A percentile compares a stretch with the other conserved stretches of the same genome.
phyloP scores from a whole-genome alignment of 192 early-diverging fungal genomes.

The Helicostylum pulchrum region DNA sequence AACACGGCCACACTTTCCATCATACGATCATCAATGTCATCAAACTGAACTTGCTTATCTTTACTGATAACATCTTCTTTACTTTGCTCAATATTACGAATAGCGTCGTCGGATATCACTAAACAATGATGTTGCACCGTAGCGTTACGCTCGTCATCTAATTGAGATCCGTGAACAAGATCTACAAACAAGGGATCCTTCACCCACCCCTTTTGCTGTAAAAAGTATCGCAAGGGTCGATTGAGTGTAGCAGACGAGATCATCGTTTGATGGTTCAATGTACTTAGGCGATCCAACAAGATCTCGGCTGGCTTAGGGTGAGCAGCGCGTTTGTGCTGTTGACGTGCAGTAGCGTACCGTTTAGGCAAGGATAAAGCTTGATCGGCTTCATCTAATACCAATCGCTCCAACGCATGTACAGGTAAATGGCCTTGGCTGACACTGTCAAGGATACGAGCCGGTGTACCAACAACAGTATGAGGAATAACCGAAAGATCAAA shows the following conservation, averaged over 20 bases:
- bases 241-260: slow-evolving; percentile 73
- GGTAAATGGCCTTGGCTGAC: slow-evolving; percentile 33
- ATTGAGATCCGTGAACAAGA: slow-evolving; percentile 35
- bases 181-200: slow-evolving; percentile 60
- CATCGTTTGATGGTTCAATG: slow-evolving; percentile 45
- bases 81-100: slow-evolving; percentile 40
- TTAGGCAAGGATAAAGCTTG: slow-evolving; percentile 51
- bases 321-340: slow-evolving; percentile 33
- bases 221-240: slow-evolving; percentile 53
- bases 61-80: neutral
- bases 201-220: slow-evolving; percentile 48
- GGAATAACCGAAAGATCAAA: slow-evolving; percentile 15
- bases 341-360: slow-evolving; percentile 41
- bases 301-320: slow-evolving; percentile 51
- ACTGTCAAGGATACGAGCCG: slow-evolving; percentile 34
- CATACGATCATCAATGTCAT: slow-evolving; percentile 50
- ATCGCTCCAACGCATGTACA: slow-evolving; percentile 30
- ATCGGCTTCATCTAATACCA: slow-evolving; percentile 54
- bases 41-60: slow-evolving; percentile 1
- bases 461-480: slow-evolving; percentile 42
- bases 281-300: slow-evolving; percentile 1
- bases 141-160: slow-evolving; percentile 18
- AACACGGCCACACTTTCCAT: slow-evolving; percentile 44
- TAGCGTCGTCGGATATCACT: slow-evolving; percentile 38
- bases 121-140: slow-evolving; percentile 52